Base-by-base conservation (phyloP, 805 yeast genomes). In the Candida broadrunensis region DNA sequence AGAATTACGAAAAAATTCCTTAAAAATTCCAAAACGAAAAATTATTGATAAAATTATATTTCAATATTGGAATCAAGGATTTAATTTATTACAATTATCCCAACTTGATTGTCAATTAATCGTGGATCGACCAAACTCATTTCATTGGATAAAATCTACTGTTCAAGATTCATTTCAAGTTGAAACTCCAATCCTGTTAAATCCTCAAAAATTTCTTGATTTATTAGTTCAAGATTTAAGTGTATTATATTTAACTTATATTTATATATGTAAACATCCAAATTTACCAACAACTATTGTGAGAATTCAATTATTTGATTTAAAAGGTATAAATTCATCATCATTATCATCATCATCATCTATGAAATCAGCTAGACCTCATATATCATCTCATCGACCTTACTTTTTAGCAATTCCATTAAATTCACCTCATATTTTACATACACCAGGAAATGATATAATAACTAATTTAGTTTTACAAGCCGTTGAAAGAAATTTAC, bases 251-350 rank as follows among this genome's bases (percentile, higher is more conserved):
- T 56, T 77, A 45, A 72, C 79, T n/a, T 85, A 85, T 54, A 72
- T 84, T 11, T 83, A 83, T 54, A 75, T 82, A 18, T 79, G 84
- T 37, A 67, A 77, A 39, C 89, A 84, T 58, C 86, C 88, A 3
- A 62, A 63, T 7, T 68, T 77, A 33, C 88, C 89, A 0, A 50
- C 84, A 43, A 61, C 80, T 2, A 60, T 86, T 18, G 69, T 84
- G 7, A 60, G 95, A 36, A 68, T 86, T 17, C 95, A 85, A 53
- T 72, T 85, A 32, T 85, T 81, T 55, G 91, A 86, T 44, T 39
- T 65, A 36, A 54, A 58, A 21, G 45, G 49, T 11, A 45, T 50
- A 6, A 45, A 42, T 8, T 45, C 50, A 5, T 45, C 42, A 5
- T 21, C 48, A 3, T 24, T 19, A 3, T 39, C 31, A 5, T 39